phyloP scores from a whole-genome alignment of 495 filamentous ascomycete genomes.

The Penicillium longicatenatum region DNA sequence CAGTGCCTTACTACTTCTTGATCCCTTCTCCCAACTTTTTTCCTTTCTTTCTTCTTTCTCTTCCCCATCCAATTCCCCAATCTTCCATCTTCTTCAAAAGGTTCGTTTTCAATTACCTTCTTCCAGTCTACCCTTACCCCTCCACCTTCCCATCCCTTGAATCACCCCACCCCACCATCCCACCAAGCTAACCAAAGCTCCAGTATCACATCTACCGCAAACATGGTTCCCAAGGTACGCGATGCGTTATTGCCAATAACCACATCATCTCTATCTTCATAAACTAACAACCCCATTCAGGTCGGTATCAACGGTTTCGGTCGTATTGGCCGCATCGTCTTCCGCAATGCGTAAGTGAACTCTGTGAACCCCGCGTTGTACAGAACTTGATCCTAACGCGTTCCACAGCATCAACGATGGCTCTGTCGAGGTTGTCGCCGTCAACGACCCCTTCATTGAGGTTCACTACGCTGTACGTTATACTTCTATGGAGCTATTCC shows the following conservation, averaged over 20 bases:
- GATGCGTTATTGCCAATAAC: not conserved
- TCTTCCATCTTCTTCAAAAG: slow-evolving; percentile 15
- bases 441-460: slow-evolving; percentile 99
- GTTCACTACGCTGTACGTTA: slow-evolving; percentile 92
- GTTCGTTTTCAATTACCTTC: slow-evolving; percentile 8
- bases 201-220: slow-evolving; percentile 27
- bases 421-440: slow-evolving; percentile 87
- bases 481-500: not conserved
- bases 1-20: slow-evolving; percentile 30
- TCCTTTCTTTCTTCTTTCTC: slow-evolving; percentile 17
- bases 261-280: too few species aligned
- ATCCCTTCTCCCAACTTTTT: slow-evolving; percentile 15
- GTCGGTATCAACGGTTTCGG: slow-evolving; percentile 99
- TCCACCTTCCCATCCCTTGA: slow-evolving; percentile 10
- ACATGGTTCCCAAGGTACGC: slow-evolving; percentile 48
- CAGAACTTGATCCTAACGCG: slow-evolving; percentile 30
- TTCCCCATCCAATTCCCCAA: slow-evolving; percentile 19
- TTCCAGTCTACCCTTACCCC: not conserved
- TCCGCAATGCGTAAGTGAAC: slow-evolving; percentile 74
- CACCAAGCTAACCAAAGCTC: slow-evolving; percentile 15
- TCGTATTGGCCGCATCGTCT: slow-evolving; percentile 97
- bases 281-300: slow-evolving; percentile 45
- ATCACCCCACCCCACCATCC: not conserved
- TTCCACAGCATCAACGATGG: slow-evolving; percentile 75
- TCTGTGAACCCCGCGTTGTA: slow-evolving; percentile 4